Evolutionary conservation across 768 basidiomycete species (phyloP).

Genomic region (Polyporus arcularius): DNA sequence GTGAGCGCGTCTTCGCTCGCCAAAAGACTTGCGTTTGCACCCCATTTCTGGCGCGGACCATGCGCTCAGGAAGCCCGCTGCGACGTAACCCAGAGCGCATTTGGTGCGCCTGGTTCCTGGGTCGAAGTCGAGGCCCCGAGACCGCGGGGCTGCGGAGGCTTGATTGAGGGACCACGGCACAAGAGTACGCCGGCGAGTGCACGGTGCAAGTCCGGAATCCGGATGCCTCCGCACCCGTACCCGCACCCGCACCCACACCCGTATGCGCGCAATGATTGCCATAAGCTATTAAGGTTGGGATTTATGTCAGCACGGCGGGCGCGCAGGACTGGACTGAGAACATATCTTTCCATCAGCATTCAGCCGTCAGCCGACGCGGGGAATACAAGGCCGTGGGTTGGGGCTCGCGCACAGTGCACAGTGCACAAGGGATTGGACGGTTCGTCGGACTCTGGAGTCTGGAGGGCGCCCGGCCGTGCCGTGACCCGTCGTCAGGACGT

Average conservation of each 20-base stretch:
- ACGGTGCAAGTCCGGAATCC: slow-evolving; percentile 6
- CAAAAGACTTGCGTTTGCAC: slow-evolving; percentile 8
- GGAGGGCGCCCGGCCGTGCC: slow-evolving; percentile 2
- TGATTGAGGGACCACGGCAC: slow-evolving; percentile 14
- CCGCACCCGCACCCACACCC: not conserved
- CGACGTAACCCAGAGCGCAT: slow-evolving; percentile 9
- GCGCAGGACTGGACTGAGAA: slow-evolving; percentile 9
- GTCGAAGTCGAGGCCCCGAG: slow-evolving; percentile 1
- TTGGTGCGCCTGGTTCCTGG: slow-evolving; percentile 16
- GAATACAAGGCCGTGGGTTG: slow-evolving; percentile 13
- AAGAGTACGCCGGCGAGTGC: slow-evolving; percentile 4
- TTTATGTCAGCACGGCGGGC: slow-evolving; percentile 24
- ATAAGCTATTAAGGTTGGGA: slow-evolving; percentile 17
- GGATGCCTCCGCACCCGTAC: not conserved
- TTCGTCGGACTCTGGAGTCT: not conserved
- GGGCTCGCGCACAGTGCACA: not conserved
- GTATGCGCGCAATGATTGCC: slow-evolving; percentile 12
- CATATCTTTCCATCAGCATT: slow-evolving; percentile 19
- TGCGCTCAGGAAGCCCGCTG: slow-evolving; percentile 15
- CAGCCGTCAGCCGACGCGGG: slow-evolving; percentile 10
- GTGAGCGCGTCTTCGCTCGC: slow-evolving; percentile 16
- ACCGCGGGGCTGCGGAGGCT: slow-evolving; percentile 2
- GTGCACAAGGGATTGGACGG: too few relatives aligned
- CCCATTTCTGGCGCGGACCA: slow-evolving; percentile 12
- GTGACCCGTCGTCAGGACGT: slow-evolving; percentile 1